Base-by-base conservation (phyloP, 176 grass and related monocot genomes). In the Carex myosuroides region DNA sequence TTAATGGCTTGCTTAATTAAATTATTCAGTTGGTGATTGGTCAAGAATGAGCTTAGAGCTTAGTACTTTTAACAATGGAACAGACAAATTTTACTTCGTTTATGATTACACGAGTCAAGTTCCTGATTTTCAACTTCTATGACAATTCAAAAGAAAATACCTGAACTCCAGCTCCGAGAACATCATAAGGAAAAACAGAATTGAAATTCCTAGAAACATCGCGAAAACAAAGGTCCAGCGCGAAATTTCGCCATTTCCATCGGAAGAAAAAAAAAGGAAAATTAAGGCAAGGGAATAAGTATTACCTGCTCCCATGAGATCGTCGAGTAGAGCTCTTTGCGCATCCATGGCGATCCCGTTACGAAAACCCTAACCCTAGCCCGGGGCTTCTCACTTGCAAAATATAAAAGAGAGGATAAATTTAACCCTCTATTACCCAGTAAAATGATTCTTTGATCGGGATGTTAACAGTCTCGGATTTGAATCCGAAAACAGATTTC, bases 291-390 rank as follows among this genome's bases (percentile, higher is more conserved):
- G 74, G 22, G 48, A 60, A 21, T 7, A 29, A 79, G 65, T 8
- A 42, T 20, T 80, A 98, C 95, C 92, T 90, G 92, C 53, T 53
- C 94, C 94, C 94, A 97, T 97, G 84, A 97, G 94, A 88, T 94
- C 94, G 68, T 97, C 94, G 13, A 97, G 94, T 17, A 97, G 88
- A 85, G 91, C 94, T 92, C 94, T 85, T 84, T 97, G 94, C 81
- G 91, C 94, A 73, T 97, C 94, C 94, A 97, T 97, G 88, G 77
- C 84, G 81, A 83, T 67, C 30, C 2, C 79, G 77, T 21, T 18
- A 33, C 71, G 81, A 87, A 90, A 89, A 82, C 81, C 86, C 89
- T 69, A 83, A 81, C 79, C 79, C 79, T 81, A 83, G 44, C 41
- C 30, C 2, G 39, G 30, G 80, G 8, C 20, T 48, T 64, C 22